Conservation (phyloP, 1,139 yeast species). For the Saccharomyces hybrid region DNA sequence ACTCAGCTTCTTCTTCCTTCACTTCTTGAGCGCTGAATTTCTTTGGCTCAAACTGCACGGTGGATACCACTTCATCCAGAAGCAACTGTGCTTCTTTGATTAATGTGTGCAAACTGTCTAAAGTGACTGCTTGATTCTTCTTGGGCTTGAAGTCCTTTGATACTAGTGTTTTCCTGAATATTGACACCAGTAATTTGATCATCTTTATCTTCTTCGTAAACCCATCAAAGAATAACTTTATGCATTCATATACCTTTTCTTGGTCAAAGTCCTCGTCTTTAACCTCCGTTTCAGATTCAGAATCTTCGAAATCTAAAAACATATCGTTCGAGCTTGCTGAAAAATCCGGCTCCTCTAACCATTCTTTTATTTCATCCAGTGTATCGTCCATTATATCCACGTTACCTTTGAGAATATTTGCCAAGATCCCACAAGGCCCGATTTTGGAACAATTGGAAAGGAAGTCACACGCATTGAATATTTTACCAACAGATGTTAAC, state of each 20-base stretch:
- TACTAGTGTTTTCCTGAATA: conserved; percentile 46
- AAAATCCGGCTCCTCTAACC: conserved; percentile 51
- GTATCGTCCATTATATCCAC: conserved; percentile 53
- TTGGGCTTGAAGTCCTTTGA: not conserved
- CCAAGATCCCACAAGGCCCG: conserved; percentile 48
- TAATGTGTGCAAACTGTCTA: not conserved
- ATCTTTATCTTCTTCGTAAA: conserved; percentile 52
- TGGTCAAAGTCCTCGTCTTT: conserved; percentile 26
- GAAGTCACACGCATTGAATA: conserved; percentile 56
- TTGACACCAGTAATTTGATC: conserved; percentile 46
- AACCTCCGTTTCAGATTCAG: conserved; percentile 29
- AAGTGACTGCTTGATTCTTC: not conserved
- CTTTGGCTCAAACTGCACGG: not conserved
- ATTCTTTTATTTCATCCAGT: conserved; percentile 54
- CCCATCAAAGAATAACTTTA: conserved; percentile 37
- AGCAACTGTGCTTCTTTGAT: not conserved
- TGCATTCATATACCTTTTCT: conserved; percentile 31
- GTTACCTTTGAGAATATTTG: conserved; percentile 40
- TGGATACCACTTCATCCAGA: not conserved
- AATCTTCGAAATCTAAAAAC: conserved; percentile 30
- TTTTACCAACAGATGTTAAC: conserved; percentile 51
- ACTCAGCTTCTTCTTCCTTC: conserved; percentile 12
- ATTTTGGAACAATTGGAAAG: conserved; percentile 36
- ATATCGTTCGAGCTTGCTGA: conserved; percentile 7
- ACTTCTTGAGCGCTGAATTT: conserved; percentile 5